These are phyloP conservation scores for Podaxis pistillaris DNA, from an alignment of 768 basidiomycete species.

Conservation along the genomic window DNA sequence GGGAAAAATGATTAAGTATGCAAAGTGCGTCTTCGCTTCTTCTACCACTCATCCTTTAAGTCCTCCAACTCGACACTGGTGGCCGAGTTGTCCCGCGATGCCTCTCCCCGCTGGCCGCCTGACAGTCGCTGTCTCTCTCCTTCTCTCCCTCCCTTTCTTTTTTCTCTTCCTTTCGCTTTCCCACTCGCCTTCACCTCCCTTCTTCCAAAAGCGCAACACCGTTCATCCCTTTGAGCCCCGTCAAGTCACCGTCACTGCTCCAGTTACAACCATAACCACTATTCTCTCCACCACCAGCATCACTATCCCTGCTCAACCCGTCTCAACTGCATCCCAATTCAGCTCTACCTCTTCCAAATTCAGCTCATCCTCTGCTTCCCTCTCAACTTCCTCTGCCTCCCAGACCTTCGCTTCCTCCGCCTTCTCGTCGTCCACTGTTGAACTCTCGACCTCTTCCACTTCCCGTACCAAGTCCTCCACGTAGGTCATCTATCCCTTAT, in stretches of 20 bases:
- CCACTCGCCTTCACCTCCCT: not conserved
- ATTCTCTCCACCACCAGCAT: not conserved
- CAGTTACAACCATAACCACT: not conserved
- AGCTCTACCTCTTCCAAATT: too few relatives aligned
- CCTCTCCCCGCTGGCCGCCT: not conserved
- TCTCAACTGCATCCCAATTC: not conserved
- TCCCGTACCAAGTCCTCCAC: not conserved
- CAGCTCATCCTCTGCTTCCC: not conserved
- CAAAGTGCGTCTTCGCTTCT: not conserved
- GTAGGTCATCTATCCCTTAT: not conserved
- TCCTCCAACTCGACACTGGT: constrained; percentile 4
- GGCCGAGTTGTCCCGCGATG: constrained; percentile 9
- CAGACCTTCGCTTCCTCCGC: not conserved
- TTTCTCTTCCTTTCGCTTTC: not conserved
- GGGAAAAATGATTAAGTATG: not conserved
- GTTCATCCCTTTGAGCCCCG: not conserved
- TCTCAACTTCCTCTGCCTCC: not conserved
- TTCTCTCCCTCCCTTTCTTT: not conserved
- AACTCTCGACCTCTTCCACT: not conserved
- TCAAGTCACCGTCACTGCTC: not conserved
- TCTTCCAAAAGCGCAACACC: not conserved
- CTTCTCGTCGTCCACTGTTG: not conserved
- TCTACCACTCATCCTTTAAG: not conserved
- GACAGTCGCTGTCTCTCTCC: not conserved
- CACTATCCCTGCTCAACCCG: not conserved